These are phyloP conservation scores for Saccharum hybrid DNA, from an alignment of 202 grass and related monocot species.

Conservation along the genomic window DNA sequence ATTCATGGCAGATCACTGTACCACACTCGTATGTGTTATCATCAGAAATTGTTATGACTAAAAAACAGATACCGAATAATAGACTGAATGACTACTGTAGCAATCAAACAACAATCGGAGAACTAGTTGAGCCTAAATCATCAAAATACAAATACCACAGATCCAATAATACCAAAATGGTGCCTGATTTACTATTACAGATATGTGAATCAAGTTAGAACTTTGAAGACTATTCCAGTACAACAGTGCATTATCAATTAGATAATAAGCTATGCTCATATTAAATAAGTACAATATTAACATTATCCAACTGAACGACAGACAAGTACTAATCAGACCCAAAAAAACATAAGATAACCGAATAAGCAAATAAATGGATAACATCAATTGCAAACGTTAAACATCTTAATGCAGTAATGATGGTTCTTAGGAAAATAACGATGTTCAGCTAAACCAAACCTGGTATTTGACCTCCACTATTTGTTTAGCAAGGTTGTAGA, in stretches of 20 bases:
- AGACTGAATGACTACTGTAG: constrained; percentile 22
- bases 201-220: constrained; percentile 28
- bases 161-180: constrained; percentile 25
- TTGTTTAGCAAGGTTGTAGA: constrained; percentile 88
- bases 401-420: constrained; percentile 13
- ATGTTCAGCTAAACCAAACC: constrained; percentile 51
- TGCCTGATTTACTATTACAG: constrained; percentile 26
- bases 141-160: constrained; percentile 21
- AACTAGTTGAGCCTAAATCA: constrained; percentile 31
- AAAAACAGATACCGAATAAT: constrained; percentile 12
- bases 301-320: constrained; percentile 20
- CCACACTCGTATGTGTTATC: constrained; percentile 15
- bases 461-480: constrained; percentile 79
- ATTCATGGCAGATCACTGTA: constrained; percentile 34
- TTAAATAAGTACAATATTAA: constrained; percentile 28
- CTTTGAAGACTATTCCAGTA: background rate
- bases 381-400: constrained; percentile 34
- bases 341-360: constrained; percentile 27
- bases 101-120: background rate
- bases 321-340: constrained; percentile 29
- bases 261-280: constrained; percentile 21
- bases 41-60: constrained; percentile 15
- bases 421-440: constrained; percentile 30
- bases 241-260: constrained; percentile 14
- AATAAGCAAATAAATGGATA: constrained; percentile 23